Evolutionary conservation across 1,139 yeast genomes (phyloP).

Genomic region (Lodderomyces elongisporus): DNA sequence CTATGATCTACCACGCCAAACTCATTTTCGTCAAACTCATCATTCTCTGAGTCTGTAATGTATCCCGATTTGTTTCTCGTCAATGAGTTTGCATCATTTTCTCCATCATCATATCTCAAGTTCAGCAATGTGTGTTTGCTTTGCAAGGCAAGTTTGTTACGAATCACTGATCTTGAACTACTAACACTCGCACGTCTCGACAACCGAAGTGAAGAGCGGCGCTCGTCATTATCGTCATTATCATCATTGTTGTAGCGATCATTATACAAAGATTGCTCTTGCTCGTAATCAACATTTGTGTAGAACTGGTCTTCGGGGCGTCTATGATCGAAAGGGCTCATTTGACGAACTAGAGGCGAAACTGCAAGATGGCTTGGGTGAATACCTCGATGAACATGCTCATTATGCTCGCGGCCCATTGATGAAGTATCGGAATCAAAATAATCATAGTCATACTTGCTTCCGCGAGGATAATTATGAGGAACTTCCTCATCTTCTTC

Average conservation of each 20-base stretch:
- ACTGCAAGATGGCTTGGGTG: too few species aligned
- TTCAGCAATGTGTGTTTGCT: constrained; percentile 10
- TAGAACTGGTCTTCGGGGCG: constrained; percentile 9
- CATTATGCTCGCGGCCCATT: neutral
- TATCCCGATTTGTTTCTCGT: constrained; percentile 16
- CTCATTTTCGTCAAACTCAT: constrained; percentile 8
- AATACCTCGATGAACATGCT: neutral
- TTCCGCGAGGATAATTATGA: neutral
- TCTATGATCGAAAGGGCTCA: constrained; percentile 9
- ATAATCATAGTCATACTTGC: neutral
- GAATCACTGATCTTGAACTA: constrained; percentile 13
- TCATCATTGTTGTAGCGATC: neutral
- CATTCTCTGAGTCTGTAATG: constrained; percentile 17
- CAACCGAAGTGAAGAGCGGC: constrained; percentile 1
- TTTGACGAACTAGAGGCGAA: neutral
- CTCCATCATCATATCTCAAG: constrained; percentile 6
- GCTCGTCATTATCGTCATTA: constrained; percentile 4
- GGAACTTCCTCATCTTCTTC: neutral
- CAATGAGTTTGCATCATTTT: constrained; percentile 8
- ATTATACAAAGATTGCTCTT: too few species aligned
- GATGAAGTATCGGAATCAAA: neutral
- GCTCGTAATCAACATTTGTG: constrained; percentile 6
- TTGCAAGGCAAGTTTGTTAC: constrained; percentile 13
- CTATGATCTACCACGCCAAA: too few species aligned
- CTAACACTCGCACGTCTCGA: constrained; percentile 7